These are phyloP conservation scores for Lactifluus volemus DNA, from an alignment of 768 basidiomycete species.

Conservation along the genomic window DNA sequence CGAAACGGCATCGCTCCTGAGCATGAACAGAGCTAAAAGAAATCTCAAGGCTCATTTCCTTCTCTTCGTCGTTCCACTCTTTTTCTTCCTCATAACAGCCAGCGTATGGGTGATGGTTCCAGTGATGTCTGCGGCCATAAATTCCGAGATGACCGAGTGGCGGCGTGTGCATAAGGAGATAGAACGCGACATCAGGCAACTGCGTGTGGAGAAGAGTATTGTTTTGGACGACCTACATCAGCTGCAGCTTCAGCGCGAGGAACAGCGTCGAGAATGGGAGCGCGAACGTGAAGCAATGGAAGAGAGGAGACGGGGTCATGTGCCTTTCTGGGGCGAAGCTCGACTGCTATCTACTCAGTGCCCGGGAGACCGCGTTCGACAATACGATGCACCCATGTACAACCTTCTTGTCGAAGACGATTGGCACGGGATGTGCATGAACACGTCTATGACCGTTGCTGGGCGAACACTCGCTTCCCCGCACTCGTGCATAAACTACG, in stretches of 20 bases:
- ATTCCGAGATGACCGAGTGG: background rate
- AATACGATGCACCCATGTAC: slow-evolving; percentile 19
- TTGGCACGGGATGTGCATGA: slow-evolving; percentile 21
- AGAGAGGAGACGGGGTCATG: slow-evolving; percentile 7
- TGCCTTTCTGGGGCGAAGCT: slow-evolving; percentile 13
- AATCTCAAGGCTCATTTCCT: background rate
- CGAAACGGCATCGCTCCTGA: background rate
- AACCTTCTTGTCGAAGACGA: slow-evolving; percentile 21
- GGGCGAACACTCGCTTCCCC: background rate
- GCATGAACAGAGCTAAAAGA: background rate
- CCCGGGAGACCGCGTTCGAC: slow-evolving; percentile 6
- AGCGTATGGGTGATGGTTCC: background rate
- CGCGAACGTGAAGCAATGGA: slow-evolving; percentile 16
- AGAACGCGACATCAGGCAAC: background rate
- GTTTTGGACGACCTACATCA: slow-evolving; percentile 1
- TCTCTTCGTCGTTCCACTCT: background rate
- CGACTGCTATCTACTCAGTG: slow-evolving; percentile 4
- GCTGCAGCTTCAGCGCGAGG: slow-evolving; percentile 9
- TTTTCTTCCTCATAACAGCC: background rate
- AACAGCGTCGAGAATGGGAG: slow-evolving; percentile 9
- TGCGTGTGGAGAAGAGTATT: background rate
- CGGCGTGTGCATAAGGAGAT: background rate
- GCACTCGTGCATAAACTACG: background rate
- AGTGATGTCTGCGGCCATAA: background rate
- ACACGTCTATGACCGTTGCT: background rate